These are phyloP conservation scores for Sphaerostilbella broomeana DNA, from an alignment of 2,329 filamentous ascomycete species.

Conservation along the genomic window DNA sequence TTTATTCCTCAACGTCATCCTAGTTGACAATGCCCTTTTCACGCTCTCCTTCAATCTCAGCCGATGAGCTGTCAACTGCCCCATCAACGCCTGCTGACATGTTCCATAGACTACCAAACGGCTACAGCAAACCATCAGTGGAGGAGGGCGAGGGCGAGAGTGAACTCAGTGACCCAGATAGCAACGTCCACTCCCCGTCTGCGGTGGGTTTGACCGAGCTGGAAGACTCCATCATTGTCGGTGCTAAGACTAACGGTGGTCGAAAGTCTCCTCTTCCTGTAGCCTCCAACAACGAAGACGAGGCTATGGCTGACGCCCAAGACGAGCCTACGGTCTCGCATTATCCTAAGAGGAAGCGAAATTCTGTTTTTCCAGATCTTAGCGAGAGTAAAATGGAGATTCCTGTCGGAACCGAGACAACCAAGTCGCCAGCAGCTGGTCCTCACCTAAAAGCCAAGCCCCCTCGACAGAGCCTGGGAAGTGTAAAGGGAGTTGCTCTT, in stretches of 20 bases:
- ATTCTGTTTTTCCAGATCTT: slow-evolving; percentile 42
- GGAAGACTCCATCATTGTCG: slow-evolving; percentile 49
- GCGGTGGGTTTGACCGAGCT: slow-evolving; percentile 33
- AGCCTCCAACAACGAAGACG: slow-evolving; percentile 35
- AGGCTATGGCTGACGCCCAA: slow-evolving; percentile 37
- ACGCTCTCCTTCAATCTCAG: background rate
- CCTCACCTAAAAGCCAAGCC: slow-evolving; percentile 22
- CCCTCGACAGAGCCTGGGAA: slow-evolving; percentile 23
- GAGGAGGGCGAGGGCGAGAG: slow-evolving; percentile 37
- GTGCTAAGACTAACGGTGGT: slow-evolving; percentile 34
- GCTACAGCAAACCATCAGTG: slow-evolving; percentile 23
- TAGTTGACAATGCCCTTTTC: background rate
- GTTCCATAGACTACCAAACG: slow-evolving; percentile 23
- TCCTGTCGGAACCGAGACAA: slow-evolving; percentile 25
- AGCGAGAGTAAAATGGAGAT: slow-evolving; percentile 42
- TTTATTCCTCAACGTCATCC: background rate
- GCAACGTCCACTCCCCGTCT: slow-evolving; percentile 31
- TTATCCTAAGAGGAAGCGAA: slow-evolving; percentile 51
- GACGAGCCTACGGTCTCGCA: slow-evolving; percentile 33
- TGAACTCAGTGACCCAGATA: slow-evolving; percentile 38
- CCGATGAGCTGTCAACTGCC: slow-evolving; percentile 4
- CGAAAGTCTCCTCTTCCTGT: slow-evolving; percentile 28
- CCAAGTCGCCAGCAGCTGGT: slow-evolving; percentile 22
- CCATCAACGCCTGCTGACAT: slow-evolving; percentile 20
- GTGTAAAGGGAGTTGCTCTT: slow-evolving; percentile 43